Base-by-base conservation (phyloP, 768 basidiomycete genomes). In the Hericium coralloides region DNA sequence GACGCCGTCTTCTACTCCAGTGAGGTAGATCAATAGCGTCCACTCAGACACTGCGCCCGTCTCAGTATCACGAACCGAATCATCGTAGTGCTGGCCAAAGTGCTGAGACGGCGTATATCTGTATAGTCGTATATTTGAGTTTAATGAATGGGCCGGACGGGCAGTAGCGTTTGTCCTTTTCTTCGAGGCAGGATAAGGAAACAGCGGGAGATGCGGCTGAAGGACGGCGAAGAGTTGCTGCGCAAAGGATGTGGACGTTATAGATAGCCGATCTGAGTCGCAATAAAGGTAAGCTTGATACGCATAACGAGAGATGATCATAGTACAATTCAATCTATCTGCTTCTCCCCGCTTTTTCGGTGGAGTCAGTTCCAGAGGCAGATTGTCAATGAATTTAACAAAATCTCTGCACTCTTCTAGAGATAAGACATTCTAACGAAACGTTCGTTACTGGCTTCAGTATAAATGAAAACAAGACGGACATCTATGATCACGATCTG, bases 51-150 rank as follows among this genome's bases (percentile, higher is more conserved):
- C 80, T 1, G 78, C 75, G 4, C 83, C 83, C 7, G 84, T 83
- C 53, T 73, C 64, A 4, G 75, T 56, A 65, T 87, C 85, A 8
- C 75, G 74, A 25, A 86, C 81, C 18, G 82, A 80, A 63, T 87
- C 87, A 60, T 90, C 87, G 63, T 89, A 90, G 66, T 89, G 88
- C 14, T 81, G 79, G 20, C 85, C 85, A 68, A 90, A 89, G 68
- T 83, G 79, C 59, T 86, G 84, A 0, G 73, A 73, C 23, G 79
- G 70, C 2, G 75, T 74, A 65, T 88, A 89, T 61, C 83, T 83
- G 68, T 89, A 89, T 59, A 89, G 67, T 26, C 89, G 74, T 36
- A 90, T 89, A 65, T 89, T 89, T 2, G 84, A 78, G 67, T 89
- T 90, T 55, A 86, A 76, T 1, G 80, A 83, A 63, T 82, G 77